phyloP scores from a whole-genome alignment of 768 basidiomycete genomes.

The Leccinum longicurvipes region DNA sequence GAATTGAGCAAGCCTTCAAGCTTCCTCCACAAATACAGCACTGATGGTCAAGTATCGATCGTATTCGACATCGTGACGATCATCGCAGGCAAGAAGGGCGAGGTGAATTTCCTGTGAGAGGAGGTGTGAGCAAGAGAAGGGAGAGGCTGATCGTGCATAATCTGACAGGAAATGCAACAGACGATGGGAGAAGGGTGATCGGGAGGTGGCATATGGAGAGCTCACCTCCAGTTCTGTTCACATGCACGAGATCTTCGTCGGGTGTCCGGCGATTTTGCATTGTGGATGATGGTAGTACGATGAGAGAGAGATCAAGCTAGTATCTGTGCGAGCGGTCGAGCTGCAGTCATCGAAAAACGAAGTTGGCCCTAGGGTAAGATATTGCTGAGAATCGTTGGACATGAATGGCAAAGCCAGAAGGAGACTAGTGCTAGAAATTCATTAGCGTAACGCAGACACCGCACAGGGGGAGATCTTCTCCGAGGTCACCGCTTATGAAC shows the following conservation, averaged over 20 bases:
- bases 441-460: neutral
- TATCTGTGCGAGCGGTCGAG: too few relatives aligned
- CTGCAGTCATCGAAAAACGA: too few relatives aligned
- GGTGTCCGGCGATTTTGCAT: conserved; percentile 24
- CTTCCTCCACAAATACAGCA: too few relatives aligned
- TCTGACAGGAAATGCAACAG: conserved; percentile 11
- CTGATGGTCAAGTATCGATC: too few relatives aligned
- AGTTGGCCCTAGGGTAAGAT: too few relatives aligned
- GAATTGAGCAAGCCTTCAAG: too few relatives aligned
- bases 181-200: conserved; percentile 11
- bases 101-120: too few relatives aligned
- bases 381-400: conserved; percentile 11
- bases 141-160: conserved; percentile 14
- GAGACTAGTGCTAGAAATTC: neutral
- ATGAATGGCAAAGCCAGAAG: conserved; percentile 6
- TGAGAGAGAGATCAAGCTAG: too few relatives aligned
- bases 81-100: too few relatives aligned
- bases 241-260: conserved; percentile 11
- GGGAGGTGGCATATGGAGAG: conserved; percentile 8
- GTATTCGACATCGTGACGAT: too few relatives aligned
- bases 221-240: conserved; percentile 27
- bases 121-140: neutral
- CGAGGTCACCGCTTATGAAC: too few relatives aligned
- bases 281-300: neutral
- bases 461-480: too few relatives aligned